Evolutionary conservation across 2,329 filamentous ascomycete species (phyloP).

Genomic region (Zalaria obscura): DNA sequence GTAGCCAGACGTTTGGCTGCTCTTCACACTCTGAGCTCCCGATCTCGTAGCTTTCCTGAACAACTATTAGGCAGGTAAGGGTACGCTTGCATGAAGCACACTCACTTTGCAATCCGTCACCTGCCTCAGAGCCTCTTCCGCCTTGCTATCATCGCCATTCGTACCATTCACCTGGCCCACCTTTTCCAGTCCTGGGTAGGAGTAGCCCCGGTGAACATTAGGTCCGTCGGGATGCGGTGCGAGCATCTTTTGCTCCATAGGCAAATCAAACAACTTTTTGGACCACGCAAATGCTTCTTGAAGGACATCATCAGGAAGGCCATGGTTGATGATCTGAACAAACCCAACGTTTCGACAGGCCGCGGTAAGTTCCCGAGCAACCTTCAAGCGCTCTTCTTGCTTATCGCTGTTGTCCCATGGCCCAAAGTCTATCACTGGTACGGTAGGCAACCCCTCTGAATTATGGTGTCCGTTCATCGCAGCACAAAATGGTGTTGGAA

Average conservation of each 20-base stretch:
- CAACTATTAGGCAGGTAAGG: not conserved
- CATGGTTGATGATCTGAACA: constrained; percentile 27
- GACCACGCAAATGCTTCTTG: constrained; percentile 14
- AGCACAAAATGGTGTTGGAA: no score
- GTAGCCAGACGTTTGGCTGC: constrained; percentile 34
- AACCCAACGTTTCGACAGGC: constrained; percentile 26
- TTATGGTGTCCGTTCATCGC: no score
- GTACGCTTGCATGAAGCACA: not conserved
- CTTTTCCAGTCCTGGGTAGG: constrained; percentile 22
- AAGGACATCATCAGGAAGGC: constrained; percentile 16
- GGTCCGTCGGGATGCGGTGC: constrained; percentile 25
- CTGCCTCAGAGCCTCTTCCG: constrained; percentile 5
- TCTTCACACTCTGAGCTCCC: constrained; percentile 28
- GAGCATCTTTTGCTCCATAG: constrained; percentile 19
- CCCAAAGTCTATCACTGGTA: constrained; percentile 12
- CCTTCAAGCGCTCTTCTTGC: constrained; percentile 1
- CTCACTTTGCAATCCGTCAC: constrained; percentile 10
- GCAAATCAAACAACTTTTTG: constrained; percentile 23
- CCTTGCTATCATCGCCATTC: constrained; percentile 2
- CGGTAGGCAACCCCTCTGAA: constrained; percentile 1
- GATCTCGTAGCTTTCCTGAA: constrained; percentile 28
- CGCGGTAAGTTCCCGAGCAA: constrained; percentile 21
- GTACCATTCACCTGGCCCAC: constrained; percentile 11
- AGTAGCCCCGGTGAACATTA: constrained; percentile 26
- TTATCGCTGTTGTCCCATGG: constrained; percentile 4